Conservation (phyloP, 2,329 filamentous ascomycete species). For the Aspergillus sp. region DNA sequence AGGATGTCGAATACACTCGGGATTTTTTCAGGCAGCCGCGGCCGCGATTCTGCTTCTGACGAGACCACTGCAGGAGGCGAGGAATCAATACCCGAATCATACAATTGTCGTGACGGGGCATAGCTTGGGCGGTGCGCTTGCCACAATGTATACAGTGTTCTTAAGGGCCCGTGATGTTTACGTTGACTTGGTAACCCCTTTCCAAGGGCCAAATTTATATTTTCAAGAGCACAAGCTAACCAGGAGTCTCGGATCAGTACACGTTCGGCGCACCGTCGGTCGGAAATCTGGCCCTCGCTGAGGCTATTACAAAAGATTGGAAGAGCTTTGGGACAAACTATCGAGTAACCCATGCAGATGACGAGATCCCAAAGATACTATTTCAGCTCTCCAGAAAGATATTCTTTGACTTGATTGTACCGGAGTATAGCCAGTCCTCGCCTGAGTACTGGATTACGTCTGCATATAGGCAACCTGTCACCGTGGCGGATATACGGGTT, state of each 20-base stretch:
- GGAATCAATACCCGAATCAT: conserved; percentile 45
- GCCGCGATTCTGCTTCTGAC: conserved; percentile 38
- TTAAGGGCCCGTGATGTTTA: conserved; percentile 44
- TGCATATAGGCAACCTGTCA: not conserved
- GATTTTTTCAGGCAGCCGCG: conserved; percentile 53
- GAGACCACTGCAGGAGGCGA: conserved; percentile 39
- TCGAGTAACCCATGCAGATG: conserved; percentile 41
- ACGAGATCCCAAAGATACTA: conserved; percentile 17
- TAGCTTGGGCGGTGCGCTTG: conserved; percentile 54
- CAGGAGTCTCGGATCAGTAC: conserved; percentile 29
- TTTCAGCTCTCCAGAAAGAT: conserved; percentile 5
- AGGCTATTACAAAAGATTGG: conserved; percentile 31
- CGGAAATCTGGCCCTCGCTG: conserved; percentile 36
- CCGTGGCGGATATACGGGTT: conserved; percentile 36
- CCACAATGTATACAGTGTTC: conserved; percentile 49
- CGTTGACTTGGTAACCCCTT: conserved; percentile 43
- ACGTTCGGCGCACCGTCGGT: conserved; percentile 45
- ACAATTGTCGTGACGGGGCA: conserved; percentile 52
- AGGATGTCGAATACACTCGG: conserved; percentile 46
- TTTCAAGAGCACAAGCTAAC: not conserved
- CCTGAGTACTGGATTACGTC: conserved; percentile 22
- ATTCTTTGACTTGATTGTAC: not conserved
- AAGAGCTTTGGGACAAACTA: conserved; percentile 32
- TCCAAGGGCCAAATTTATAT: too few relatives aligned
- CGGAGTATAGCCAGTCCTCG: conserved; percentile 18